Evolutionary conservation across 805 yeast species (phyloP), one percentile per base, ranked within the genome.

Genomic region (Nakazawaea anatomiae): DNA sequence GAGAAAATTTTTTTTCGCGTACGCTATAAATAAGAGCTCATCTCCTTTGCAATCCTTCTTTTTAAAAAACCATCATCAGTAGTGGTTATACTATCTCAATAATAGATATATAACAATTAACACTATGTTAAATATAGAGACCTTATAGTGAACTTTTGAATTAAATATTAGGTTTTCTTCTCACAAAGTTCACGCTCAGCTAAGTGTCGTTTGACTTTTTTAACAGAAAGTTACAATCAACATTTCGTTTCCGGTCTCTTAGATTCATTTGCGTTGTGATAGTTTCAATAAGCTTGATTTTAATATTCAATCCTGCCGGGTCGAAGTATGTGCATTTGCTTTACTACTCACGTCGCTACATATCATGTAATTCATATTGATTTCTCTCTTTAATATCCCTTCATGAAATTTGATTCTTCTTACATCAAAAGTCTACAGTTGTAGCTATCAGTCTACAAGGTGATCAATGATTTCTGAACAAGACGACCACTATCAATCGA

Each of bases 161-260:
- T 71, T 67, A 73, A 76, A 65, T 69, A 59, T 69, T 49, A 54
- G 68, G 74, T 64, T 71, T 63, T 62, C 57, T 73, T 63, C 69
- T 64, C 73, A 70, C 62, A 58, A 68, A 69, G 66, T 63, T 56
- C 62, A 56, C 59, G 60, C 62, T 77, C 82, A 82, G 88, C 88
- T 82, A 82, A 80, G 83, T 77, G 76, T 68, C 71, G 72, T 68
- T 73, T 83, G 88, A 82, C 87, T 80, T 71, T 75, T 73, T 79
- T 78, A 82, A 82, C 88, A 82, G 82, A 75, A 74, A 75, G 87
- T 70, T 82, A 82, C 87, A 83, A 76, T 73, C 69, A 73, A 70
- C 74, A 77, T 82, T 82, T 79, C 87, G 87, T 82, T 82, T 81
- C 77, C 81, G 83, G 86, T 78, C 79, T 74, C 84, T 82, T 82